phyloP scores from a whole-genome alignment of 2,329 filamentous ascomycete species.

The Graphilbum sp. region DNA sequence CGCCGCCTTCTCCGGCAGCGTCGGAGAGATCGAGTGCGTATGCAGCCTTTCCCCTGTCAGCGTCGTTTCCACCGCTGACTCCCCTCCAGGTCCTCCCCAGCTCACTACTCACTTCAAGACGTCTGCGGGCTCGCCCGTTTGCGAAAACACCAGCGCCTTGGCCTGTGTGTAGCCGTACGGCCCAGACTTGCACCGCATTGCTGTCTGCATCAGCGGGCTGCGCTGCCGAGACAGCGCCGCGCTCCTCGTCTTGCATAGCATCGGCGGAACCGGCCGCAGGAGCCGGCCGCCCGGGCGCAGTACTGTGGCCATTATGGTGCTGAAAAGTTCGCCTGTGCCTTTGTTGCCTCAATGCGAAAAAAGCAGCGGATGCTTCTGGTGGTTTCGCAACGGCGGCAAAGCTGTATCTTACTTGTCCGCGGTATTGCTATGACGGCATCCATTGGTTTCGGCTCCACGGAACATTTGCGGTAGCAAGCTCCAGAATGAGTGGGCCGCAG shows the following conservation, averaged over 20 bases:
- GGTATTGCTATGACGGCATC: too few species aligned
- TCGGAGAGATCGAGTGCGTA: constrained; percentile 60
- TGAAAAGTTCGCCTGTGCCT: too few species aligned
- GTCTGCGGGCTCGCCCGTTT: constrained; percentile 58
- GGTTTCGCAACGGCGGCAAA: too few species aligned
- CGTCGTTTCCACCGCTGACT: too few species aligned
- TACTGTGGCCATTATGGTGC: neutral
- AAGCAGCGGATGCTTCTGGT: too few species aligned
- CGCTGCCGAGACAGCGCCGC: neutral
- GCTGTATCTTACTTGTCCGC: too few species aligned
- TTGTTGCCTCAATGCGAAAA: too few species aligned
- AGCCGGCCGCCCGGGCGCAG: neutral
- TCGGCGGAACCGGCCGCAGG: neutral
- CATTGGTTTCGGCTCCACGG: too few species aligned
- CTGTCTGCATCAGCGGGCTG: constrained; percentile 1
- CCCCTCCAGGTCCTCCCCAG: too few species aligned
- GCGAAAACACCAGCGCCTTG: constrained; percentile 62
- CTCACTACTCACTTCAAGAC: constrained; percentile 49
- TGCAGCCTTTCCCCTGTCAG: constrained; percentile 29
- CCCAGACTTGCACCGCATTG: constrained; percentile 33
- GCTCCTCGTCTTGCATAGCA: neutral
- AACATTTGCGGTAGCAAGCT: too few species aligned
- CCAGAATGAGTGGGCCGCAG: too few species aligned
- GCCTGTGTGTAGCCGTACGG: constrained; percentile 73
- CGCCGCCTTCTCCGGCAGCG: constrained; percentile 45